phyloP scores from a whole-genome alignment of 192 early-diverging fungal species.

The Podila horticola region DNA sequence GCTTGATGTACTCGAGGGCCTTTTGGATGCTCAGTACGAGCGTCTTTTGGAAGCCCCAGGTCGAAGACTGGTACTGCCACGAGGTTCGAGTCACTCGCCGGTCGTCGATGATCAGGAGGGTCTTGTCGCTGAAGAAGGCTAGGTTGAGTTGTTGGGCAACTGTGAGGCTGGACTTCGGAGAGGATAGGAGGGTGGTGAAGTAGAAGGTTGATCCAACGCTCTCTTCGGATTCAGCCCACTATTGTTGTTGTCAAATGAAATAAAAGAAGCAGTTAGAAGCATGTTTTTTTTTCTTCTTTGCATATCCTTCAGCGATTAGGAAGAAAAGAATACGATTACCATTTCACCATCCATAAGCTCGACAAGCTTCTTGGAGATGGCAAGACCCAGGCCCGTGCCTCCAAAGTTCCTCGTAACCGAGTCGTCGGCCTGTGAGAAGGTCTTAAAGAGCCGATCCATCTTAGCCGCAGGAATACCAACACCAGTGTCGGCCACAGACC shows the following conservation, averaged over 20 bases:
- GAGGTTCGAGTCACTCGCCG: slow-evolving; percentile 45
- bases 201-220: slow-evolving; percentile 46
- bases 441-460: slow-evolving; percentile 53
- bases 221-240: slow-evolving; percentile 51
- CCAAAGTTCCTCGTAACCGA: slow-evolving; percentile 58
- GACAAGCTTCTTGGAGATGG: slow-evolving; percentile 50
- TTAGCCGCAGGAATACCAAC: slow-evolving; percentile 48
- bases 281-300: background rate
- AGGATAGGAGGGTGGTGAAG: slow-evolving; percentile 32
- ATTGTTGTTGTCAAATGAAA: background rate
- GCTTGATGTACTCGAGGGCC: slow-evolving; percentile 28
- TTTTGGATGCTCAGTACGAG: slow-evolving; percentile 35
- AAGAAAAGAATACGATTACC: slow-evolving; percentile 2
- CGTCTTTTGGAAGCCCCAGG: slow-evolving; percentile 41
- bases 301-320: background rate
- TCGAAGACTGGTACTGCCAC: slow-evolving; percentile 44
- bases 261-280: background rate
- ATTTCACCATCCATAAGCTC: slow-evolving; percentile 58
- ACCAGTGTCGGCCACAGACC: slow-evolving; percentile 53
- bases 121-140: slow-evolving; percentile 41
- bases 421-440: slow-evolving; percentile 58
- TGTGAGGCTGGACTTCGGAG: slow-evolving; percentile 16
- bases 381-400: slow-evolving; percentile 55
- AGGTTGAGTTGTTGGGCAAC: slow-evolving; percentile 45
- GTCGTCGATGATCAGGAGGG: slow-evolving; percentile 41